Evolutionary conservation across 305 asterid species (phyloP), one percentile per base, ranked within the genome.

Genomic region (Solanum aculeatissimum): DNA sequence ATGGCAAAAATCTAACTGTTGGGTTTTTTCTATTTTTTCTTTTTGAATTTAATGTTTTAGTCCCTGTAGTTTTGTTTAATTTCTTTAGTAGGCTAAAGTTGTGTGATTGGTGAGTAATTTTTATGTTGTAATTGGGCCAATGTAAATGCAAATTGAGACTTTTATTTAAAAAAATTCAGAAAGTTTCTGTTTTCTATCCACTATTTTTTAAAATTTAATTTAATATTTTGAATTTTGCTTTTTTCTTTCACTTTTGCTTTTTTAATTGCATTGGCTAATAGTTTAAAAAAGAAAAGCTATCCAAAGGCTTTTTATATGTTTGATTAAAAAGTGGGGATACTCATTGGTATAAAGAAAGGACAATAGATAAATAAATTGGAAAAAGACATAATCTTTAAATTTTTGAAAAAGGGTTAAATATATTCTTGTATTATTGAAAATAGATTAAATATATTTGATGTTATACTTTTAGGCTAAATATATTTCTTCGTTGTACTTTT

Each of bases 31-130:
- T 4, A 18, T 35, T 45, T 51, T 60, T 58, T 38, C 8, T 40
- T 38, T 66, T 79, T 70, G 2, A 23, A 6, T 9, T 58, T 86
- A 14, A 0, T 38, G 65, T 81, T 45, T 43, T 84, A 81, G 83
- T 74, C 80, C 88, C 29, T 86, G 84, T 85, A 80, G 83, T 85
- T 86, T 18, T 78, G 55, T 77, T 86, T 88, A 80, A 80, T 88
- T 81, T 78, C 66, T 8, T 84, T 83, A 75, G 16, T 83, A 85
- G 86, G 51, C 14, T 49, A 16, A 43, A 55, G 5, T 13, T 83
- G 21, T 38, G 84, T 63, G 89, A 54, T 38, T 57, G 43, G 78
- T 71, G 88, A 82, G 85, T 55, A 85, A 45, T 47, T 12, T 38
- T 68, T 71, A 51, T 79, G 84, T 79, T 90, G 88, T 88, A 86